Conservation (phyloP, 1,284 basidiomycete species). For the Butyriboletus appendiculatus region DNA sequence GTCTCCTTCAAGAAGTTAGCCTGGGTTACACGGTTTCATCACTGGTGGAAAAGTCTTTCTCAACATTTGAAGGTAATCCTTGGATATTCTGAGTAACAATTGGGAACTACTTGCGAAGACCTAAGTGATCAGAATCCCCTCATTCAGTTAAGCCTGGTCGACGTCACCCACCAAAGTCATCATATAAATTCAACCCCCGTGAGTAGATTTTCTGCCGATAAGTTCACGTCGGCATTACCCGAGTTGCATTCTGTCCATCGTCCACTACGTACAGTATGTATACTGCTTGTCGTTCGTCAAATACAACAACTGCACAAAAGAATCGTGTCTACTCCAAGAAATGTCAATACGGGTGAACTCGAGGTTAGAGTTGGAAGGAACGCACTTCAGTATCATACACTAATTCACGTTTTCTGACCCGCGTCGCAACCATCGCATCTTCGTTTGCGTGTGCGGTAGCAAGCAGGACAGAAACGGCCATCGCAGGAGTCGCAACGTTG, state of each 20-base stretch:
- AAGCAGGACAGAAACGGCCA: slow-evolving; percentile 8
- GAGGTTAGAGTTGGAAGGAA: not conserved
- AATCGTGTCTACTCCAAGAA: not conserved
- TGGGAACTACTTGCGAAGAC: not conserved
- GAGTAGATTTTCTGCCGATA: not conserved
- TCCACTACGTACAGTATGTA: not conserved
- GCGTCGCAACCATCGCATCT: slow-evolving; percentile 6
- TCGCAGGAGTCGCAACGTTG: slow-evolving; percentile 9
- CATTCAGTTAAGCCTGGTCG: not conserved
- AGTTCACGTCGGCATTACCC: not conserved
- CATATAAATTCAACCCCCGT: too few species aligned
- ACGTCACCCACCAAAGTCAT: not conserved
- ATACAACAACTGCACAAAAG: not conserved
- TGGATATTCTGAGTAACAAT: not conserved
- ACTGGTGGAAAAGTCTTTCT: not conserved
- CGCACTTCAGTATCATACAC: not conserved
- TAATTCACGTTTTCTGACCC: not conserved
- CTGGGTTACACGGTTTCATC: not conserved
- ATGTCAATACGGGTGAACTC: not conserved
- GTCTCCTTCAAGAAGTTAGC: not conserved
- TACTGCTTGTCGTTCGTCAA: not conserved
- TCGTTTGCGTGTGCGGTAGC: slow-evolving; percentile 4
- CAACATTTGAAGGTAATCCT: not conserved
- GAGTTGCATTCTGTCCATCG: not conserved
- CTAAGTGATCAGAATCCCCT: not conserved